Base-by-base conservation (phyloP, 2,329 filamentous ascomycete genomes). In the Aspergillus floridensis region DNA sequence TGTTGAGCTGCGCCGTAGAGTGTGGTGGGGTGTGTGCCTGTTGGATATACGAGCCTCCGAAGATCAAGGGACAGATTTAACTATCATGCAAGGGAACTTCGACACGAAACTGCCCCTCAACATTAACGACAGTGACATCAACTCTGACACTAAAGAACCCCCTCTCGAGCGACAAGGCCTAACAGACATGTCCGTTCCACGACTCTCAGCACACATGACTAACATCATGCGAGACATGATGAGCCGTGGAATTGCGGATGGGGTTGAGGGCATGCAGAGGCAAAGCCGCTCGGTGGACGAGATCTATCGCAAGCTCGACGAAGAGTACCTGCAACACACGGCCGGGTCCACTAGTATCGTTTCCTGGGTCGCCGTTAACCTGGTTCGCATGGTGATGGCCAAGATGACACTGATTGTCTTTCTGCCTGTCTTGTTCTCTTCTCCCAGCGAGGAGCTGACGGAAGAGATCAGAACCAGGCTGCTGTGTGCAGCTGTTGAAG, bases 41-140 rank as follows among this genome's bases (percentile, higher is more conserved):
- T 73, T 89, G 0, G 87, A 89, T 67, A 79, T 81, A 3, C 76
- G 86, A 60, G 80, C 85, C 1, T 83, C 84, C 0, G 86, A 88
- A 66, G 84, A 88, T 59, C 84, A 88, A 66, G 86, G 85, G 0
- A 84, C 83, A 22, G 85, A 88, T 60, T 82, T 85, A 2, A 84
- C 82, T 0, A 86, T 89, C 47, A 71, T 80, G 2, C 79, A 84
- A 52, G 79, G 81, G 12, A 80, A 80, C 11, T 89, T 84, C 65
- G 86, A 89, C 66, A 88, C 86, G 0, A 80, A 76, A 57, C 66
- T 79, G 8, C 81, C 82, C 1, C 63, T 77, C 5, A 83, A 83
- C 49, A 74, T 83, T 48, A 80, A 84, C 60, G 80, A 82, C 46
- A 68, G 68, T 3, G 82, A 84, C 55, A 73, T 84, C 46, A 26